Base-by-base conservation (phyloP, 257 asterid genomes). In the Ilex asprella region DNA sequence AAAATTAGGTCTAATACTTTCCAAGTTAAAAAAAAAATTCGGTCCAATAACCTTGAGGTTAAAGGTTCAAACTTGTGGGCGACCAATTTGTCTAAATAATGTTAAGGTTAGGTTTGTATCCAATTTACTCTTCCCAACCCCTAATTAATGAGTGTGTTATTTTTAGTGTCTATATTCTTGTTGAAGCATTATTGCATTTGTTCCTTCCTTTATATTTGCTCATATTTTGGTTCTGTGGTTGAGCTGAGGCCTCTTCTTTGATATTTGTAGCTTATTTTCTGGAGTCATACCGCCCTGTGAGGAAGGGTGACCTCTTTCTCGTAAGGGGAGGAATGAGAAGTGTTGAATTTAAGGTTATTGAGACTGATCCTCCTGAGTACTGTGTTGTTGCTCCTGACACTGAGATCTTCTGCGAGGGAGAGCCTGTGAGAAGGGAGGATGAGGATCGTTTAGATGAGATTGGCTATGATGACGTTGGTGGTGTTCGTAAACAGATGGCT, bases 401-500 rank as follows among this genome's bases (percentile, higher is more conserved):
- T 12, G 96, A 85, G 78, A 88, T 88, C 49, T 88, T 85, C 63
- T 88, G 96, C 61, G 96, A 88, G 72, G 94, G 96, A 39, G 96
- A 88, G 58, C 96, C 96, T 31, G 52, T 85, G 27, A 73, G 76
- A 63, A 83, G 94, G 73, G 96, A 88, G 73, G 94, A 88, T 50
- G 96, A 88, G 76, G 79, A 85, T 58, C 71, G 92, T 16, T 49
- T 88, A 68, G 87, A 88, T 70, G 96, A 88, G 74, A 78, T 88
- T 59, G 96, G 96, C 30, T 88, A 88, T 75, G 96, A 88, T 76
- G 96, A 88, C 64, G 94, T 88, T 47, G 96, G 96, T 59, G 96
- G 96, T 5, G 94, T 88, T n/a, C 87, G 94, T 65, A 88, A 76
- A 63, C 96, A 88, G 80, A 88, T 88, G 96, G 96, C 96, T 56